A percentile compares a stretch with the other conserved stretches of the same genome.
phyloP scores from a whole-genome alignment of 306 rosid genomes.

The Fagus crenata region DNA sequence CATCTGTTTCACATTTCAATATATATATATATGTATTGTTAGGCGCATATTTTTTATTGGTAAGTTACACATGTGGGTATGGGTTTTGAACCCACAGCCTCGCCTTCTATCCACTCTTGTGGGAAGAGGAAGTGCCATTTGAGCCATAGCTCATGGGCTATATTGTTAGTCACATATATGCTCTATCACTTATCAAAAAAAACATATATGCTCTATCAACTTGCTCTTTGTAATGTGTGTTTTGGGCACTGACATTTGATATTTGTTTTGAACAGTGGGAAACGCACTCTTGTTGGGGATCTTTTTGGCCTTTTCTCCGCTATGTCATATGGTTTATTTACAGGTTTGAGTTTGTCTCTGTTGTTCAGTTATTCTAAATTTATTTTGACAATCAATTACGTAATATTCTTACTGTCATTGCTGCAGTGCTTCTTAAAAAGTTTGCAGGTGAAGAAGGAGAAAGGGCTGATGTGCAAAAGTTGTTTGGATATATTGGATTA shows the following conservation, averaged over 20 bases:
- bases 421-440: conserved; percentile 80
- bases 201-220: conserved; percentile 21
- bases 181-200: background rate
- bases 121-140: no score
- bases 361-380: conserved; percentile 10
- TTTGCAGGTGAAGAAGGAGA: conserved; percentile 92
- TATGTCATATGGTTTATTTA: conserved; percentile 82
- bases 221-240: conserved; percentile 42
- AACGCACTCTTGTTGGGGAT: conserved; percentile 81
- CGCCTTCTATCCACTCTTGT: no score
- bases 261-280: conserved; percentile 69
- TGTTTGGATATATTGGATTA: conserved; percentile 96
- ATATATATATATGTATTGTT: background rate
- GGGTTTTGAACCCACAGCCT: no score
- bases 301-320: conserved; percentile 93
- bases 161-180: conserved; percentile 10
- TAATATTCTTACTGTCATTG: conserved; percentile 13
- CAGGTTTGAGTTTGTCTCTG: conserved; percentile 52
- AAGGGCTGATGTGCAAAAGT: conserved; percentile 83
- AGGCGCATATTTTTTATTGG: background rate
- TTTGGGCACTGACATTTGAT: conserved; percentile 47
- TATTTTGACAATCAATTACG: conserved; percentile 17
- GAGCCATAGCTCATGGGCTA: no score
- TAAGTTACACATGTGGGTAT: no score
- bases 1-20: background rate